Conservation (phyloP, 331 rosid species). For the Quercus tomentella region DNA sequence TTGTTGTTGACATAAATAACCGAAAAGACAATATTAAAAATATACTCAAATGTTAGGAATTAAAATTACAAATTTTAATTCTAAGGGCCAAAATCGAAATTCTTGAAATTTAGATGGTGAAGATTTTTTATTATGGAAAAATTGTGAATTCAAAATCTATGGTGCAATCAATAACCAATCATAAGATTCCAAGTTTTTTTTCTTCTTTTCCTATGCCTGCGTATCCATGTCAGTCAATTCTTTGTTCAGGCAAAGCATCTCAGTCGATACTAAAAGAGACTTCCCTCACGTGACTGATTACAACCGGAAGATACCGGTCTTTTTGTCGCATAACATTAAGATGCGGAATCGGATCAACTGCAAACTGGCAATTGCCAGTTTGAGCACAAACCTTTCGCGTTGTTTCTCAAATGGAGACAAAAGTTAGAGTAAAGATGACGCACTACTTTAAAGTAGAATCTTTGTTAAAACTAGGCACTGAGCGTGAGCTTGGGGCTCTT, state of each 20-base stretch:
- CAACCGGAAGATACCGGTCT: conserved; percentile 15
- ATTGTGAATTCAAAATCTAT: no score
- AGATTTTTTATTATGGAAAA: no score
- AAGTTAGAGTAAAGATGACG: background rate
- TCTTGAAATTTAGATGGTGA: no score
- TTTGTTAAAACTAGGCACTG: no score
- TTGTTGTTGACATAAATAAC: no score
- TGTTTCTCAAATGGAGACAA: background rate
- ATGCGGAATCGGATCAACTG: background rate
- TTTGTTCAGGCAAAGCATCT: background rate
- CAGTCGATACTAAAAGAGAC: background rate
- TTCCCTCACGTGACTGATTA: background rate
- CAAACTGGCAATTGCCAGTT: conserved; percentile 14
- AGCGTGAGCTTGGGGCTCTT: no score
- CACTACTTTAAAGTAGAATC: no score
- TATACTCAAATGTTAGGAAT: no score
- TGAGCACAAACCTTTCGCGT: background rate
- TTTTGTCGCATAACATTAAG: background rate
- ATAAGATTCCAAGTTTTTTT: background rate
- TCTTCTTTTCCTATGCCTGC: background rate
- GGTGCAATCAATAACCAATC: no score
- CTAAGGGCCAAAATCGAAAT: no score
- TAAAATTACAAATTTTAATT: no score
- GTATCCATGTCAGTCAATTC: background rate
- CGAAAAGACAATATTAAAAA: no score